Base-by-base conservation (phyloP, 169 alveolate species). In the Cryptosporidium sp. region DNA sequence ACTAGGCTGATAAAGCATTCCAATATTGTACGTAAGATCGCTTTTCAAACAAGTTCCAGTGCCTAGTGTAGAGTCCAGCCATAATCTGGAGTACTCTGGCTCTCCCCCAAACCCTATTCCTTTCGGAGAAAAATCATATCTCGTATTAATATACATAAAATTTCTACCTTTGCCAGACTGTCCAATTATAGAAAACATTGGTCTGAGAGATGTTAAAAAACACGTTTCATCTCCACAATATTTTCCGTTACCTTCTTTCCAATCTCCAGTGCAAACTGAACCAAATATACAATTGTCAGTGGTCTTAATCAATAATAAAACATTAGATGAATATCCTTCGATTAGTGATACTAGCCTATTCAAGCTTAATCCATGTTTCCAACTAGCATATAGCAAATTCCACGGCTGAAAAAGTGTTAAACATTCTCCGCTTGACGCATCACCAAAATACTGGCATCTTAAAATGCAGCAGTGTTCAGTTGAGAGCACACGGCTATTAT, bases 51-150 rank as follows among this genome's bases (percentile, higher is more conserved):
- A 80, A 23, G 89, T 29, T 29, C 89, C 89, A 21, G 62, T 62
- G 14, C 62, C 65, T 10, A 80, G 48, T 3, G 80, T 31, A 42
- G 89, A 65, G 16, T 80, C 89, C 1, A 80, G 89, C 89, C 89
- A 80, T 9, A 80, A 35, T 65, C 89, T 60, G 1, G 89, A 60
- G 65, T 80, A 80, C 39, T 80, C 80, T 16, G 89, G 89, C 8
- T 62, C 89, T 29, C 89, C 89, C 5, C 89, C 89, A 65, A 80
- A 80, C 29, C 89, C 89, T 26, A 80, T 60, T 23, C 89, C 89
- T 62, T 80, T 80, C 18, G 89, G 89, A 39, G 89, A 80, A 80
- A 80, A 80, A 23, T 65, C 80, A 80, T 80, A 80, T 21, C 65
- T 80, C 1, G 89, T 61, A 42, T 80, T 80, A 16, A 80, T 42